Evolutionary conservation across 371 early-diverging fungal genomes (phyloP).

Genomic region (Zychaea mexicana): DNA sequence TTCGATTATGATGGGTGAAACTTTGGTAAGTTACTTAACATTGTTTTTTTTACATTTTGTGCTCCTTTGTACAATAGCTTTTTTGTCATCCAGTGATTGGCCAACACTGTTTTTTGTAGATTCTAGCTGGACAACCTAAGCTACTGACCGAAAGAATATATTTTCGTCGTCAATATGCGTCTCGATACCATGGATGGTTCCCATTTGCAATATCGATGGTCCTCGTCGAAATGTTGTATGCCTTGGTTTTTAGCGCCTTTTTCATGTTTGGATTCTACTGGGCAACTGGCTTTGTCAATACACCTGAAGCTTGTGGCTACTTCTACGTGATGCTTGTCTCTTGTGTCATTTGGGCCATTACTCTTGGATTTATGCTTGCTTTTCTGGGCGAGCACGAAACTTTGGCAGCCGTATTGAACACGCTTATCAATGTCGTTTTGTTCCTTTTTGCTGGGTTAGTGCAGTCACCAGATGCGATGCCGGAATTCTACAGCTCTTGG

Average conservation of each 20-base stretch:
- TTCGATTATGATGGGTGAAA: slow-evolving; percentile 54
- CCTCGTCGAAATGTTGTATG: slow-evolving; percentile 53
- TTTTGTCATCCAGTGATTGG: not conserved
- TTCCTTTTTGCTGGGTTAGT: slow-evolving; percentile 68
- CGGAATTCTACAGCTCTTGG: slow-evolving; percentile 69
- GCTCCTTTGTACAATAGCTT: too few relatives aligned
- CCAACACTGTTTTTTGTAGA: not conserved
- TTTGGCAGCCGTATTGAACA: slow-evolving; percentile 63
- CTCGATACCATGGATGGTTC: slow-evolving; percentile 65
- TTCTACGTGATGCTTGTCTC: slow-evolving; percentile 56
- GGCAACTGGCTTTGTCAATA: slow-evolving; percentile 56
- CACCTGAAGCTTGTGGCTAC: slow-evolving; percentile 46
- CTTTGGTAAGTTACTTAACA: slow-evolving; percentile 11
- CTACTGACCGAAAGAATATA: slow-evolving; percentile 64
- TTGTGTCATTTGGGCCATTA: slow-evolving; percentile 59
- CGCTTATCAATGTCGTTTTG: slow-evolving; percentile 56
- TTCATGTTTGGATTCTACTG: slow-evolving; percentile 64
- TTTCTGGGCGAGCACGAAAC: slow-evolving; percentile 28
- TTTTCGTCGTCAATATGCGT: slow-evolving; percentile 65
- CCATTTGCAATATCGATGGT: slow-evolving; percentile 55
- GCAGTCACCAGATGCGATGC: slow-evolving; percentile 60
- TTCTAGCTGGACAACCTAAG: slow-evolving; percentile 47
- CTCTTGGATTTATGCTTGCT: slow-evolving; percentile 66
- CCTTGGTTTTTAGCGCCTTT: slow-evolving; percentile 39
- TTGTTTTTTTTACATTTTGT: not conserved